These are phyloP conservation scores for Acer yangbiense DNA, from an alignment of 345 rosid genomes.

Conservation along the genomic window DNA sequence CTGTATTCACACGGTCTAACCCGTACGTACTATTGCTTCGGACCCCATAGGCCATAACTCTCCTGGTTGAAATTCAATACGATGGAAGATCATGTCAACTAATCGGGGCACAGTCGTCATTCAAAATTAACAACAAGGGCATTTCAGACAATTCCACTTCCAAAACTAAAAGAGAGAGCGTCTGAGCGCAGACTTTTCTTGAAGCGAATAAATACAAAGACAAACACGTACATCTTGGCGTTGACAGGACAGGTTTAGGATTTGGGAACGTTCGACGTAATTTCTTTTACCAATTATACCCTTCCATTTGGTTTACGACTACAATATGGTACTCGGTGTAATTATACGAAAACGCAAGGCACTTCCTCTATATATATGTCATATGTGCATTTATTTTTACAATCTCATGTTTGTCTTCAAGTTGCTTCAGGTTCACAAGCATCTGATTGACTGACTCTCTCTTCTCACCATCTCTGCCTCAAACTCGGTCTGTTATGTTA, in stretches of 20 bases:
- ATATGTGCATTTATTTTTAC: not conserved
- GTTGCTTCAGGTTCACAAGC: not conserved
- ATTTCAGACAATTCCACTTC: not conserved
- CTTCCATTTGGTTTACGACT: not conserved
- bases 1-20: not conserved
- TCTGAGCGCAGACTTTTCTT: not conserved
- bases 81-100: not conserved
- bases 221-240: not conserved
- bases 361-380: slow-evolving; percentile 1
- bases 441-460: not conserved
- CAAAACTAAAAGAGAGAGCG: not conserved
- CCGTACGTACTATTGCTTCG: too few species aligned
- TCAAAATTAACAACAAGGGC: not conserved
- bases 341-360: not conserved
- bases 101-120: too few species aligned
- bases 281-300: not conserved
- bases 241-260: not conserved
- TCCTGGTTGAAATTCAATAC: not conserved
- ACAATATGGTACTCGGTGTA: not conserved
- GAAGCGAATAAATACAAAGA: not conserved
- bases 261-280: not conserved
- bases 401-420: not conserved
- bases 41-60: too few species aligned
- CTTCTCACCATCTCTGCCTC: not conserved
- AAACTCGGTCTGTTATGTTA: not conserved